Evolutionary conservation across 805 yeast species (phyloP).

Genomic region (Grigorovia jiainica): DNA sequence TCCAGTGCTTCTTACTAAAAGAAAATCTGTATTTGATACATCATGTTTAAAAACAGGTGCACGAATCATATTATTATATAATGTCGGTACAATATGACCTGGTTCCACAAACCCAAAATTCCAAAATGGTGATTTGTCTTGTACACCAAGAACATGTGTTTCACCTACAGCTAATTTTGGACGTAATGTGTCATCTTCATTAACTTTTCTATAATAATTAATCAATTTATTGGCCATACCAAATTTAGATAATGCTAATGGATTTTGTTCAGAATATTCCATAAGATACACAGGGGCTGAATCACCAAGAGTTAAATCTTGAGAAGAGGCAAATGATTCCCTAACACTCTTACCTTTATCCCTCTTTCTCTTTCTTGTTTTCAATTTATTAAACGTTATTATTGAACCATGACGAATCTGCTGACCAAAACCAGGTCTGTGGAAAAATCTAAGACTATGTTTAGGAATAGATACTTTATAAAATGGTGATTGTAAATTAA

Average conservation of each 20-base stretch:
- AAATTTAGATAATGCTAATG: constrained; percentile 70
- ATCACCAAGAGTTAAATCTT: constrained; percentile 79
- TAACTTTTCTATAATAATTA: constrained; percentile 81
- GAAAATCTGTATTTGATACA: constrained; percentile 64
- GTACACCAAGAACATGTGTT: constrained; percentile 91
- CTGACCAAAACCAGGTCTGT: constrained; percentile 56
- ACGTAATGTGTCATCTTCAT: constrained; percentile 70
- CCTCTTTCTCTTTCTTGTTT: constrained; percentile 73
- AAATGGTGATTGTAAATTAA: constrained; percentile 79
- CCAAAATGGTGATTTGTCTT: constrained; percentile 96
- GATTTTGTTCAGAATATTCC: constrained; percentile 88
- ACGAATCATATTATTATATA: constrained; percentile 82
- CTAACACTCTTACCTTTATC: constrained; percentile 76
- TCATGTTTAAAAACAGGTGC: constrained; percentile 93
- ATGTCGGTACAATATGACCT: constrained; percentile 87
- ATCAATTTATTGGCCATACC: constrained; percentile 95
- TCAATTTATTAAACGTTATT: constrained; percentile 66
- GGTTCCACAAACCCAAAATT: constrained; percentile 94
- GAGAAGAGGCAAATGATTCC: constrained; percentile 60
- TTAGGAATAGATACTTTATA: constrained; percentile 70
- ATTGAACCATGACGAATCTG: constrained; percentile 67
- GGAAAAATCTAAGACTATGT: constrained; percentile 65
- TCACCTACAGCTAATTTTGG: constrained; percentile 89
- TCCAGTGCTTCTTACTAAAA: constrained; percentile 72
- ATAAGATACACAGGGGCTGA: constrained; percentile 64